These are phyloP conservation scores for Heliocybe sulcata DNA, from an alignment of 1,284 basidiomycete species.

Conservation along the genomic window DNA sequence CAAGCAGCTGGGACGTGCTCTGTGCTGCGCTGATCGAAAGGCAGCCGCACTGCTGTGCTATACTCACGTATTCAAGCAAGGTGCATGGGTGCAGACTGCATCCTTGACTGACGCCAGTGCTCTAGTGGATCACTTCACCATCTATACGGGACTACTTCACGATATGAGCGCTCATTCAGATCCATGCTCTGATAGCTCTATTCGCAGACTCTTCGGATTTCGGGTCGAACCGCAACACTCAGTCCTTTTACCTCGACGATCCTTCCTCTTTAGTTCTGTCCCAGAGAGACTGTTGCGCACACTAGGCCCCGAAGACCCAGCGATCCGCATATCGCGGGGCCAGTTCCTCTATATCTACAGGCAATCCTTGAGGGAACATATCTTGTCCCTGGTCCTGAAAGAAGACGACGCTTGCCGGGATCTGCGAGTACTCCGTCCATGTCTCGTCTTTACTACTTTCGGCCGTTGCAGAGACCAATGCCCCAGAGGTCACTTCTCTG, in stretches of 20 bases:
- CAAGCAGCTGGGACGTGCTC: conserved; percentile 17
- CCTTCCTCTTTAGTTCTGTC: conserved; percentile 12
- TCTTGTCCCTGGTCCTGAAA: background rate
- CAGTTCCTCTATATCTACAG: background rate
- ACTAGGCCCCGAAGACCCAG: background rate
- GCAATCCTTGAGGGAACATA: background rate
- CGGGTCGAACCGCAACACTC: conserved; percentile 15
- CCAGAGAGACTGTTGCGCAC: background rate
- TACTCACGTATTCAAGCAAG: conserved; percentile 28
- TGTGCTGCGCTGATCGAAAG: conserved; percentile 17
- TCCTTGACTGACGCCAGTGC: conserved; percentile 15
- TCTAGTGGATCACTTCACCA: conserved; percentile 25
- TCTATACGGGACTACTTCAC: conserved; percentile 28
- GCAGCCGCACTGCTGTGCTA: conserved; percentile 34
- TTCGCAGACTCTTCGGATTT: conserved; percentile 34
- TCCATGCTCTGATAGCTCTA: conserved; percentile 15
- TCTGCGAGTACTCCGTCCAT: background rate
- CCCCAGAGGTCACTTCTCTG: background rate
- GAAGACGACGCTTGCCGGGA: background rate
- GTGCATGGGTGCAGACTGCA: conserved; percentile 12
- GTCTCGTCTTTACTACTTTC: background rate
- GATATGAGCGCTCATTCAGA: conserved; percentile 19
- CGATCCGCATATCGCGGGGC: background rate
- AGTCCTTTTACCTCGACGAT: conserved; percentile 18
- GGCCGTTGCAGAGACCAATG: background rate